phyloP scores from a whole-genome alignment of 2,329 filamentous ascomycete genomes.

The Decorospora gaudefroyi region DNA sequence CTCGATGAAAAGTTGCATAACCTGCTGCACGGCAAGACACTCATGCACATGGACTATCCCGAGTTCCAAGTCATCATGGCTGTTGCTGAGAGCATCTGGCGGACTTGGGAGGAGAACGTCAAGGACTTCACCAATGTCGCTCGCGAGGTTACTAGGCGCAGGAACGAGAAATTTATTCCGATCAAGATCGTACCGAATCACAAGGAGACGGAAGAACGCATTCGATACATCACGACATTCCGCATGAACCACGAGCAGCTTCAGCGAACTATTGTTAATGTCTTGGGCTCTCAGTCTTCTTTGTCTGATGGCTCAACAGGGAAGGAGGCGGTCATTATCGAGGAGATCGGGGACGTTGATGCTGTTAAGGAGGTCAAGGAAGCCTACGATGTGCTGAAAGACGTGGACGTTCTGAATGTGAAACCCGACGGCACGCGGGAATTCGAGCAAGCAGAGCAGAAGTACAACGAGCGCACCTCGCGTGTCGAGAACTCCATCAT shows the following conservation, averaged over 20 bases:
- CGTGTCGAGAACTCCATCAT: conserved; percentile 99
- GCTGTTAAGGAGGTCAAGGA: conserved; percentile 95
- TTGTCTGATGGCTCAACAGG: conserved; percentile 49
- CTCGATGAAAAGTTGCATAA: conserved; percentile 84
- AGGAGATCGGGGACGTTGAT: conserved; percentile 96
- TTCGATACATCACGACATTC: conserved; percentile 94
- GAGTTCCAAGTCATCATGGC: conserved; percentile 88
- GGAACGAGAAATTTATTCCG: conserved; percentile 97
- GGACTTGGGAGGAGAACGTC: conserved; percentile 90
- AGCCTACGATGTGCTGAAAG: conserved; percentile 90
- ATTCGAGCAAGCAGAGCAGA: conserved; percentile 92
- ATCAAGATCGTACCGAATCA: conserved; percentile 94
- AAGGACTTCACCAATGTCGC: conserved; percentile 99
- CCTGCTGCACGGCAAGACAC: conserved; percentile 79
- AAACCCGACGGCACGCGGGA: conserved; percentile 84
- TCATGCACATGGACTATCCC: conserved; percentile 89
- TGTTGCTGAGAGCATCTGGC: conserved; percentile 82
- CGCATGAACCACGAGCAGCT: conserved; percentile 97
- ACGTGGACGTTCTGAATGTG: conserved; percentile 93
- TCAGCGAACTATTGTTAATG: conserved; percentile 92
- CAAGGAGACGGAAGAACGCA: conserved; percentile 81
- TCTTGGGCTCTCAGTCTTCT: conserved; percentile 70
- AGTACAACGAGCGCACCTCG: conserved; percentile 96
- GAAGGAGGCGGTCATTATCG: conserved; percentile 67
- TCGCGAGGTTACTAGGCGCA: conserved; percentile 87